Percentiles rank a stretch among this genome's conserved stretches.
phyloP scores from a whole-genome alignment of 2,329 filamentous ascomycete species.

The Gyromitra esculenta region DNA sequence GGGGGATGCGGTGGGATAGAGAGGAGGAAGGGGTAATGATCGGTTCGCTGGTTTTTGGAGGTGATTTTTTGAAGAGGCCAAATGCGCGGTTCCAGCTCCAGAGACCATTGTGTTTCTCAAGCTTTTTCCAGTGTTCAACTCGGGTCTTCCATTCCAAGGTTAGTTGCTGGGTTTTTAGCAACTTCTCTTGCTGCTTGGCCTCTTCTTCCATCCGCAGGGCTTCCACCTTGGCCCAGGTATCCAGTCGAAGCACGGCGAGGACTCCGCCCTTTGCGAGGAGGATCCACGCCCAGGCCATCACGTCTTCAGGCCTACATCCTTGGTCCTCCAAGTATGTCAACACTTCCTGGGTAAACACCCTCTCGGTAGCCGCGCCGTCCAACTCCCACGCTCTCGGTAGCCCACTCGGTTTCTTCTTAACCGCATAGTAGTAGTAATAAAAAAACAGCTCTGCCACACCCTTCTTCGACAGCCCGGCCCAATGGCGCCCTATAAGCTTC shows the following conservation, averaged over 20 bases:
- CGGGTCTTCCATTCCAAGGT: slow-evolving; percentile 9
- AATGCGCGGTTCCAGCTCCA: slow-evolving; percentile 19
- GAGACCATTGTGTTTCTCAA: not conserved
- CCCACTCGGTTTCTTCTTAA: not conserved
- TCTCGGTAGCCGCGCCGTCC: not conserved
- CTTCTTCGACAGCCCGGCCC: slow-evolving; percentile 27
- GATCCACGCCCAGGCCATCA: slow-evolving; percentile 53
- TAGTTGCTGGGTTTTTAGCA: not conserved
- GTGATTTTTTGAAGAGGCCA: not conserved
- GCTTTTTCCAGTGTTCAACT: slow-evolving; percentile 8
- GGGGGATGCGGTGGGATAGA: slow-evolving; percentile 26
- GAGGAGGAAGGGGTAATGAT: not conserved
- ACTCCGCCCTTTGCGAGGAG: slow-evolving; percentile 41
- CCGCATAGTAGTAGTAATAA: slow-evolving; percentile 26
- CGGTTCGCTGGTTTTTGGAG: not conserved
- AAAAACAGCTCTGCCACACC: slow-evolving; percentile 46
- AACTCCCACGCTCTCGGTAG: slow-evolving; percentile 25
- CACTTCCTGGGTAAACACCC: slow-evolving; percentile 29
- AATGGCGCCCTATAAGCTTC: not conserved
- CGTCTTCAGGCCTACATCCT: slow-evolving; percentile 45
- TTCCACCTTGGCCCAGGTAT: slow-evolving; percentile 24
- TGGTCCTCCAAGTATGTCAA: slow-evolving; percentile 26
- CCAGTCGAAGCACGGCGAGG: slow-evolving; percentile 36
- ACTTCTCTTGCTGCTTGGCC: not conserved
- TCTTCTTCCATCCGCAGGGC: not conserved